phyloP scores from a whole-genome alignment of 2,329 filamentous ascomycete species.

The Lachnellula cervina region DNA sequence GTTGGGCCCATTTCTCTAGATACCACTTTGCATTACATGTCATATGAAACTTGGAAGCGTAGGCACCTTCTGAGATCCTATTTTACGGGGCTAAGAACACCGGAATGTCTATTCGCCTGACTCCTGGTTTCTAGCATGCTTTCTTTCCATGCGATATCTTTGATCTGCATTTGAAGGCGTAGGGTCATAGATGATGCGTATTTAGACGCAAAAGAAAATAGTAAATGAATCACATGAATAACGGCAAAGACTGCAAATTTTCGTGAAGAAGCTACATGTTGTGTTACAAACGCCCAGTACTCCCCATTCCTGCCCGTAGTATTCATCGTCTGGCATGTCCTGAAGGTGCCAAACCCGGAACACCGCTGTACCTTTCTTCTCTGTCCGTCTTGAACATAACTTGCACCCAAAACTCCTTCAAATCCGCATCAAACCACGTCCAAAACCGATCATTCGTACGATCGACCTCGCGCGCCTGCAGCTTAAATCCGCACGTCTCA shows the following conservation, averaged over 20 bases:
- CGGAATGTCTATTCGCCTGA: slow-evolving; percentile 7
- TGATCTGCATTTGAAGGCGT: slow-evolving; percentile 23
- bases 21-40: slow-evolving; percentile 20
- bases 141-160: slow-evolving; percentile 6
- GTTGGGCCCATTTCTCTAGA: slow-evolving; percentile 10
- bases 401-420: slow-evolving; percentile 96
- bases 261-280: neutral
- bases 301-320: neutral
- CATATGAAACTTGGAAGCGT: slow-evolving; percentile 13
- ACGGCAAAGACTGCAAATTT: slow-evolving; percentile 1
- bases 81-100: slow-evolving; percentile 6
- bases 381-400: slow-evolving; percentile 98
- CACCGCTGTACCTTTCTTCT: slow-evolving; percentile 77
- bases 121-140: slow-evolving; percentile 15
- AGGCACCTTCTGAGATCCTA: neutral
- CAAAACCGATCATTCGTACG: slow-evolving; percentile 83
- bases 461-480: slow-evolving; percentile 90
- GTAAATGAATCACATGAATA: slow-evolving; percentile 4
- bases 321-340: slow-evolving; percentile 23
- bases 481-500: slow-evolving; percentile 94
- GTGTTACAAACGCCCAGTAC: slow-evolving; percentile 5
- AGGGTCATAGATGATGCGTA: slow-evolving; percentile 15
- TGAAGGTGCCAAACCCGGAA: slow-evolving; percentile 49
- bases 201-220: neutral
- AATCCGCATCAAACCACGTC: slow-evolving; percentile 91